Evolutionary conservation across 768 basidiomycete genomes (phyloP), one percentile per base, ranked within the genome.

Genomic region (Omphalotus guepiniiformis): DNA sequence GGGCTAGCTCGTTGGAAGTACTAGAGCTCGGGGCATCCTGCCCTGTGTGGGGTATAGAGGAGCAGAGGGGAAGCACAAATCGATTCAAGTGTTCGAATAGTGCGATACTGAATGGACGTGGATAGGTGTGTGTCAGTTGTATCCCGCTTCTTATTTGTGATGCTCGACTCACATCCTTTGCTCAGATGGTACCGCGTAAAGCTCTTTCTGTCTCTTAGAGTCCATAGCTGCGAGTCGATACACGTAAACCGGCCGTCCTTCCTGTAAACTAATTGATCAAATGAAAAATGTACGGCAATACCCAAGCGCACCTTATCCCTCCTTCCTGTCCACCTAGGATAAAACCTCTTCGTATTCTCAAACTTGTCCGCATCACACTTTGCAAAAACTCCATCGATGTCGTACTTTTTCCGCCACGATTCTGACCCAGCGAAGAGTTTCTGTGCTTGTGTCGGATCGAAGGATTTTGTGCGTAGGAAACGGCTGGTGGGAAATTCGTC

Each of bases 321-420:
- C 36, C 83, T 71, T 0, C 88, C 88, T 0, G 86, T 90, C 85
- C 86, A 91, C 25, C 84, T 75, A 1, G 88, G 87, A 64, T 91
- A 92, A 51, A 82, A 85, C 42, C 73, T 67, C 55, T 76, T 75
- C 0, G 82, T 61, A 7, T 58, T 57, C 58, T 83, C 78, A 45
- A 89, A 71, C 53, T 90, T 88, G 6, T 73, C 72, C 0, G 66
- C 44, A 16, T 75, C 73, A 53, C 88, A 83, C 2, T 71, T 69
- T 4, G 73, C 68, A 61, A 80, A 91, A 11, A 90, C 67, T n/a
- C 71, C 68, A 25, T 78, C 73, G 3, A 92, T 79, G 26, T 78
- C 62, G 55, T 84, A 69, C 56, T 77, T 66, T 55, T 70, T 70
- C 51, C 88, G 68, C 90, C 90, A 93, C 4, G 71, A 68, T 56